Evolutionary conservation across 495 filamentous ascomycete species (phyloP).

Genomic region (Durotheca rogersii): DNA sequence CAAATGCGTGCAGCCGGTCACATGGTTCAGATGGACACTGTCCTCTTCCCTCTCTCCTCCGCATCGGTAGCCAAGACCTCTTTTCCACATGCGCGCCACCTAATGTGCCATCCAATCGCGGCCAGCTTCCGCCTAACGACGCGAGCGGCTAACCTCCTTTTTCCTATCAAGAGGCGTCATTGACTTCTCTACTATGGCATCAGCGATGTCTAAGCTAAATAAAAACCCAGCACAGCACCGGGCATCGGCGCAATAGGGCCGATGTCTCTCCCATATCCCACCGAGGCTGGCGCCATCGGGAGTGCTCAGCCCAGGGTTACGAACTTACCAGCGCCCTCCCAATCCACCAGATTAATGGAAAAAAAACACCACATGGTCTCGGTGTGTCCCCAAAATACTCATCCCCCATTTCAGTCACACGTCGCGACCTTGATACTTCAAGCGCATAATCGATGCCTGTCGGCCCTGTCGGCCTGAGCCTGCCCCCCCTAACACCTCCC

Average conservation of each 20-base stretch:
- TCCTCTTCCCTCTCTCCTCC: no score
- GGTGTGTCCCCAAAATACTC: constrained; percentile 7
- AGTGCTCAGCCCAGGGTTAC: constrained; percentile 20
- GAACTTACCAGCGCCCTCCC: no score
- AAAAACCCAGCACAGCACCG: background rate
- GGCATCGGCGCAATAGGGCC: constrained; percentile 9
- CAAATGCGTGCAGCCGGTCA: no score
- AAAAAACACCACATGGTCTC: background rate
- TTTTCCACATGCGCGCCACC: no score
- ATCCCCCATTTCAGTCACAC: background rate
- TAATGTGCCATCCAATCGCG: no score
- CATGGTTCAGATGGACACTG: no score
- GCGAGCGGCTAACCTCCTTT: constrained; percentile 6
- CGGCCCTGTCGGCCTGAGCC: background rate
- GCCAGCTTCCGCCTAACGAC: no score
- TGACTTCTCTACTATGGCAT: background rate
- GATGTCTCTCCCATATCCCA: constrained; percentile 8
- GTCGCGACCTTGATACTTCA: background rate
- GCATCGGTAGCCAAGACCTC: no score
- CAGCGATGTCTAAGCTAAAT: background rate
- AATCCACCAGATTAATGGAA: no score
- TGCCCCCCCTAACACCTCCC: background rate
- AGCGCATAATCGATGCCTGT: constrained; percentile 1
- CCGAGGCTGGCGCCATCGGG: constrained; percentile 33
- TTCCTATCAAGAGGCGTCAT: background rate